Percentiles rank a stretch among this genome's conserved stretches.
Evolutionary conservation across 805 yeast species (phyloP).

Genomic region (Peterozyma toletana): DNA sequence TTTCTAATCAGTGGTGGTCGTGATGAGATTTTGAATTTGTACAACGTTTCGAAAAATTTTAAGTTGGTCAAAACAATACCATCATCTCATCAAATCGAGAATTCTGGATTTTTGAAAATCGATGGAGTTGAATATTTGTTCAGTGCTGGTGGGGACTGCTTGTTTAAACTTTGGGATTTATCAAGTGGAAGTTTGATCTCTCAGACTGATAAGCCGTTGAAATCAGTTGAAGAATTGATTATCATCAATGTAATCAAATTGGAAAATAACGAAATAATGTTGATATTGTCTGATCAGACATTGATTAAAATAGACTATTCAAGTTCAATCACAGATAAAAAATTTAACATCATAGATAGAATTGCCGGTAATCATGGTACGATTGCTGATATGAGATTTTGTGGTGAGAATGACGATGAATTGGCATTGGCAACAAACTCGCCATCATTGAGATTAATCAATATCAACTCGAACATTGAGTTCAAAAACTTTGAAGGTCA

Average conservation of each 20-base stretch:
- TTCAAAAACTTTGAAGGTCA: constrained; percentile 73
- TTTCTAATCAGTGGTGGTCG: constrained; percentile 78
- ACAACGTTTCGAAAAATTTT: constrained; percentile 34
- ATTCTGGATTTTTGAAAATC: constrained; percentile 48
- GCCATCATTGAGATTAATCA: constrained; percentile 74
- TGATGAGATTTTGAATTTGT: constrained; percentile 67
- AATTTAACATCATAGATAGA: constrained; percentile 33
- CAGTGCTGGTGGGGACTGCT: constrained; percentile 75
- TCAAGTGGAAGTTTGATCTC: constrained; percentile 39
- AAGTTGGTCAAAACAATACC: constrained; percentile 58
- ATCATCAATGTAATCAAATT: constrained; percentile 46
- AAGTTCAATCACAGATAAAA: constrained; percentile 14
- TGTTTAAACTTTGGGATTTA: constrained; percentile 59
- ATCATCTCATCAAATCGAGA: constrained; percentile 64
- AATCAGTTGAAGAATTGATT: constrained; percentile 66
- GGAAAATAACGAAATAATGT: constrained; percentile 29
- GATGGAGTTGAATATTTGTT: constrained; percentile 32
- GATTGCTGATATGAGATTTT: constrained; percentile 79
- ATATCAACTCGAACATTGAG: constrained; percentile 48
- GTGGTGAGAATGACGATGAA: constrained; percentile 50
- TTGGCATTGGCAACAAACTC: constrained; percentile 92
- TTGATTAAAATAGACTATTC: constrained; percentile 27
- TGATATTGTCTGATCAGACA: constrained; percentile 82
- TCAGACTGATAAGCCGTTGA: constrained; percentile 37
- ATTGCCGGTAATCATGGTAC: constrained; percentile 93